phyloP scores from a whole-genome alignment of 805 yeast species.

The Candida yuanshanica region DNA sequence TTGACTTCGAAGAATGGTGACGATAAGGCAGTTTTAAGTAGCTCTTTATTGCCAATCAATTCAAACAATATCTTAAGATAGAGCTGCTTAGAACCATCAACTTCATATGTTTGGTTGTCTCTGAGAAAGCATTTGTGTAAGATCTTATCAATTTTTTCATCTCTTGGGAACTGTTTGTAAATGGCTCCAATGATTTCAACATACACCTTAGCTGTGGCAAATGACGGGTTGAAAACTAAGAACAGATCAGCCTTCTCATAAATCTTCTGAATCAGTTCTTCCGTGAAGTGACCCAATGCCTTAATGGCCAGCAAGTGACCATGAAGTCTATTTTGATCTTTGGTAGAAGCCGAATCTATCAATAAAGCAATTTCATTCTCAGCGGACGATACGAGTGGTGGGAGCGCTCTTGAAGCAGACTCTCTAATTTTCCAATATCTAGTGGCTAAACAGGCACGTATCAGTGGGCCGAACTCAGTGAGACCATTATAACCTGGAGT shows the following conservation, averaged over 20 bases:
- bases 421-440: conserved; percentile 81
- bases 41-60: conserved; percentile 21
- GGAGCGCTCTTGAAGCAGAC: conserved; percentile 70
- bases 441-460: conserved; percentile 44
- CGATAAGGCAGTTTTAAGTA: conserved; percentile 30
- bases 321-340: conserved; percentile 45
- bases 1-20: conserved; percentile 43
- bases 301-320: conserved; percentile 52
- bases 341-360: conserved; percentile 16
- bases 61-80: conserved; percentile 30
- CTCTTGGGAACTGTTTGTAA: neutral
- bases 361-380: conserved; percentile 25
- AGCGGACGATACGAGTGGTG: conserved; percentile 38
- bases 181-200: conserved; percentile 17
- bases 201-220: conserved; percentile 30
- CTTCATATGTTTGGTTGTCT: conserved; percentile 21
- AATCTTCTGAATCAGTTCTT: conserved; percentile 4
- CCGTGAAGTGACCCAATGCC: conserved; percentile 22
- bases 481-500: conserved; percentile 50
- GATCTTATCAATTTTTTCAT: neutral
- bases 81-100: conserved; percentile 48
- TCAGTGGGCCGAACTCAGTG: conserved; percentile 43
- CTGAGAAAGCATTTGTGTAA: neutral
- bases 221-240: conserved; percentile 25
- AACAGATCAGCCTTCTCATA: conserved; percentile 7